phyloP scores from a whole-genome alignment of 2,329 filamentous ascomycete genomes.

The Fusarium transvaalense region DNA sequence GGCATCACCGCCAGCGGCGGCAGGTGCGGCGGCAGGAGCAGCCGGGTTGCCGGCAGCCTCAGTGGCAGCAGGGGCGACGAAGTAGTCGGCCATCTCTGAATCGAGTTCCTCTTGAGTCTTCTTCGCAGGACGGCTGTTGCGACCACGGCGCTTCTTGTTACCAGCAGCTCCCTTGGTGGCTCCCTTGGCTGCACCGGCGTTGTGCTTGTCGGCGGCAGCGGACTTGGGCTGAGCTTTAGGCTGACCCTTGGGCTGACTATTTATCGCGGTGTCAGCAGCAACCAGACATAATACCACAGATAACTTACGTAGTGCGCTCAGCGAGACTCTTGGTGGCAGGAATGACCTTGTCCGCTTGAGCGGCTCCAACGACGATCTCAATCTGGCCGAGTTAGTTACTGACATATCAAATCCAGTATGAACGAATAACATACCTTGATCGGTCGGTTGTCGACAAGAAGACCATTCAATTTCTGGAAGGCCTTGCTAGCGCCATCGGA shows the following conservation, averaged over 20 bases:
- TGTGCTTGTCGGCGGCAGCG: constrained; percentile 79
- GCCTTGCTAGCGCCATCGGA: constrained; percentile 87
- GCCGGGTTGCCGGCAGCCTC: constrained; percentile 60
- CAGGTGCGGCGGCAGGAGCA: constrained; percentile 61
- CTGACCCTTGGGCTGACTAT: constrained; percentile 51
- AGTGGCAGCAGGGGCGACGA: constrained; percentile 64
- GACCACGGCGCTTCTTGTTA: constrained; percentile 62
- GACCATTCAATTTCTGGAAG: constrained; percentile 84
- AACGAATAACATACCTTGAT: constrained; percentile 78
- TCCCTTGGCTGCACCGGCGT: constrained; percentile 60
- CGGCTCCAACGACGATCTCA: constrained; percentile 88
- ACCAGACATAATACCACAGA: not conserved
- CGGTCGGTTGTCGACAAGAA: constrained; percentile 88
- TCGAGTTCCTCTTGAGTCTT: constrained; percentile 97
- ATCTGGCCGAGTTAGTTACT: constrained; percentile 68
- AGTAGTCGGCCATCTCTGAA: constrained; percentile 98
- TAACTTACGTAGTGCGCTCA: constrained; percentile 80
- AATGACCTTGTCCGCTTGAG: constrained; percentile 74
- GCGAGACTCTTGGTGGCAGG: constrained; percentile 78
- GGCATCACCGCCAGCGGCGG: constrained; percentile 64
- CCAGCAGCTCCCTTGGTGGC: constrained; percentile 60
- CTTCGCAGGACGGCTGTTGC: constrained; percentile 75
- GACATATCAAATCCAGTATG: not conserved
- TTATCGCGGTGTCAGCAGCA: constrained; percentile 36
- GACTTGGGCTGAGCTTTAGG: constrained; percentile 75